phyloP scores from a whole-genome alignment of 768 basidiomycete species.

The Mycena galericulata region DNA sequence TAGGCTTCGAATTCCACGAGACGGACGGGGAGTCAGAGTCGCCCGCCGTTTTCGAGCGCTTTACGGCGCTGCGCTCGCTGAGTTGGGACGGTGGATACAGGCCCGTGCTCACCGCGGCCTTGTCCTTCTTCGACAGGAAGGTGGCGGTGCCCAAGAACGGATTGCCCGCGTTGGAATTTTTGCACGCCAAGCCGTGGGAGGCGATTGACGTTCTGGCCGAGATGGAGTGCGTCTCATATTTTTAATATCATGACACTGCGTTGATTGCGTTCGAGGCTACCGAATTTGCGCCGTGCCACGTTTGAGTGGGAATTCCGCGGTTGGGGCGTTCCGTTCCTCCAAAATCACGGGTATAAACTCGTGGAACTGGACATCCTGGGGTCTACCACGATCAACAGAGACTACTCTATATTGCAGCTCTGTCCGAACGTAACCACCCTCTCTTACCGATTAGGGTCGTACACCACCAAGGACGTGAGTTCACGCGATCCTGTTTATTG shows the following conservation, averaged over 20 bases:
- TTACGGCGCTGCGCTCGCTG: not conserved
- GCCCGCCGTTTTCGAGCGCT: not conserved
- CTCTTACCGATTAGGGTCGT: not conserved
- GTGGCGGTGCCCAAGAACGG: not conserved
- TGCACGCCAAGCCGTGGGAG: not conserved
- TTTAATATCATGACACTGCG: not conserved
- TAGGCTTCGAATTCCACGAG: not conserved
- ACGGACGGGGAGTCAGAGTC: not conserved
- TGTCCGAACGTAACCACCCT: constrained; percentile 1
- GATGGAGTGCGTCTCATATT: not conserved
- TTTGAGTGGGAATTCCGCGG: not conserved
- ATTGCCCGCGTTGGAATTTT: not conserved
- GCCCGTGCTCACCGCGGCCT: not conserved
- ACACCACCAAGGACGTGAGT: not conserved
- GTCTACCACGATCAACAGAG: not conserved
- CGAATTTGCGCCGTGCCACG: not conserved
- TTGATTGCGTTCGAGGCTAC: not conserved
- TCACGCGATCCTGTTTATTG: too few relatives aligned
- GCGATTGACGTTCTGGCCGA: not conserved
- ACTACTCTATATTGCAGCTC: not conserved
- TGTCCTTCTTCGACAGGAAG: not conserved
- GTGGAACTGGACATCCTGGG: not conserved
- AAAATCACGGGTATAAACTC: constrained; percentile 4
- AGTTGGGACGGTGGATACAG: not conserved
- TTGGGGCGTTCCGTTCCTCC: not conserved